Evolutionary conservation across 768 basidiomycete species (phyloP), one percentile per base, ranked within the genome.

Genomic region (Pseudohyphozyma bogoriensis): DNA sequence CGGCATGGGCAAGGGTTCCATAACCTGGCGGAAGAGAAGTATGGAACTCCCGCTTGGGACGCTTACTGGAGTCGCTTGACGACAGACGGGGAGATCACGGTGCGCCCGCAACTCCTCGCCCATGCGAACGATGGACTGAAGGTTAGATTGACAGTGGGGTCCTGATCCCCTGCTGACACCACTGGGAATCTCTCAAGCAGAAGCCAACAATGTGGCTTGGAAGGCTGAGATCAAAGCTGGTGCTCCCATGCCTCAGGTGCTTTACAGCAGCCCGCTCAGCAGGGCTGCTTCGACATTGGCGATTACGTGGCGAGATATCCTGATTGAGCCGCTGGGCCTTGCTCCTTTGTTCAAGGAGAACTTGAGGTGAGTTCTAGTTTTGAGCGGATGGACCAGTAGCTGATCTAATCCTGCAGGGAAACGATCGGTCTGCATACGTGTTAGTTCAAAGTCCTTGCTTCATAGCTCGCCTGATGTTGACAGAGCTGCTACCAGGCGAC

Each of bases 1-100:
- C 40, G 69, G 42, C 72, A 73, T 37, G 72, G 72, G 16, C 61
- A 73, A 53, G 72, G 71, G 4, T 66, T 31, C n/a, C 68, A 68
- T 49, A 69, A 69, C 18, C 52, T 67, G 22, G 67, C 58, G 1
- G 68, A 69, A 49, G 22, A 16, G 9, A 58, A 49, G 20, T 68
- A 68, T 42, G 69, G 70, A 1, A 65, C 63, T 0, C 31, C 50
- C 7, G 67, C 49, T 3, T 72, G 70, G 72, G 55, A 72, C 57
- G 54, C 54, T 16, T 58, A 67, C 39, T 73, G 70, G 71, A 64
- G 65, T 26, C 46, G 50, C 51, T 36, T 59, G 37, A 58, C 58
- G 31, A 65, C 58, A 3, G 70, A 72, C 40, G 72, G 66, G 1
- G 62, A 69, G 36, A 60, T 69, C 9, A 65, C 63, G 5, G 64